phyloP scores from a whole-genome alignment of 441 rosid species.

The Erodium texanum region DNA sequence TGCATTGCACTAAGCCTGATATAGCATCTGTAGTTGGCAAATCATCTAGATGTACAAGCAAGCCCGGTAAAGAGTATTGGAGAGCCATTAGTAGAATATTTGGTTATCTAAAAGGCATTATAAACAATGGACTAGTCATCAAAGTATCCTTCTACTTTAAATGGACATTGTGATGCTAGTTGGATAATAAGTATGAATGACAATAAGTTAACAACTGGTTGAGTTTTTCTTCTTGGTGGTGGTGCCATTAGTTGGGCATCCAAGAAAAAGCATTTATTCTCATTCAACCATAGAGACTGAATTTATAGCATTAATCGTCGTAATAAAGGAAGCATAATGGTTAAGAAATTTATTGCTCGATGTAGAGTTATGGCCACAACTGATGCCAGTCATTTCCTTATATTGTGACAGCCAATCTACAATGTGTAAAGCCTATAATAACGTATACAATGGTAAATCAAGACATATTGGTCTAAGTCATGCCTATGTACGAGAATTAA shows the following conservation, averaged over 20 bases:
- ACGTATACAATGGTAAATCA: conserved; percentile 6
- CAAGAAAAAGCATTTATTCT: no score
- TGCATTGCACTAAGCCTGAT: background rate
- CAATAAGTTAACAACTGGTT: no score
- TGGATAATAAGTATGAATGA: no score
- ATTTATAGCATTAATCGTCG: background rate
- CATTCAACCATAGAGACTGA: background rate
- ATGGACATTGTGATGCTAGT: no score
- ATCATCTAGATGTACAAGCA: background rate
- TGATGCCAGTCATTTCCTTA: background rate
- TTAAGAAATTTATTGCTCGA: background rate
- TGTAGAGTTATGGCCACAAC: background rate
- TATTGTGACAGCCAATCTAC: background rate
- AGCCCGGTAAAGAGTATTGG: background rate
- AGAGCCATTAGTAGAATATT: background rate
- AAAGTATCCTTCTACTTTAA: no score
- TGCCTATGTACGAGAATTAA: background rate
- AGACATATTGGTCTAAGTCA: conserved; percentile 4
- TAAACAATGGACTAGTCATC: no score
- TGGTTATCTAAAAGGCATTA: no score
- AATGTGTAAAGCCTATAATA: background rate
- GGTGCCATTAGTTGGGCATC: no score
- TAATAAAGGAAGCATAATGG: background rate
- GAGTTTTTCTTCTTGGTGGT: no score
- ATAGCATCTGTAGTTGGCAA: background rate